Base-by-base conservation (phyloP, 345 rosid species). In the Litchi chinensis region DNA sequence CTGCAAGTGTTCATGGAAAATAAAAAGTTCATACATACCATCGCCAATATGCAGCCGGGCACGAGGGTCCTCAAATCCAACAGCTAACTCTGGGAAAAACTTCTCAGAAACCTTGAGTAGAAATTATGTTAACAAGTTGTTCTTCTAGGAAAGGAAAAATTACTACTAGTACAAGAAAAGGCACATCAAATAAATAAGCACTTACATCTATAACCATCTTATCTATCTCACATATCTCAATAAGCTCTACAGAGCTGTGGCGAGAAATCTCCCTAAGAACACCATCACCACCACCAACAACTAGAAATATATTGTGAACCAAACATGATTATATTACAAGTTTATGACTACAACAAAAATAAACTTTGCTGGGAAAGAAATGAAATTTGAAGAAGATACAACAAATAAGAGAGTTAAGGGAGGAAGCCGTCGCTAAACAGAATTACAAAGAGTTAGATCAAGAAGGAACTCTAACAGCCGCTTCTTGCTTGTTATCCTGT, bases 211-310 rank as follows among this genome's bases (percentile, higher is more conserved):
- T 91, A 76, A 96, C 99, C 97, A 96, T 90, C 80, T 84, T 80
- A 89, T 96, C 99, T 81, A 96, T 96, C 89, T 96, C 99, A 83
- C 98, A 96, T 57, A 94, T 96, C 79, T 93, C 98, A 76, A 96
- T 94, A 50, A 60, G 88, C 90, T 96, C 95, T 65, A 94, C 97
- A 60, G 99, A 91, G 73, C 85, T 86, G 68, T 94, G 99, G 64
- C 95, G 95, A 82, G 98, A 85, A 82, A 96, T 85, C 87, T 96
- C 99, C 76, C 95, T 80, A 32, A 96, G 97, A 81, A 94, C 99
- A 59, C 99, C 99, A 80, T 96, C 99, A 81, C 99, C 99, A 62
- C 99, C 99, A 73, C 99, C 99, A 84, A 96, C 98, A 84, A 94
- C 99, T 78, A 96, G 87, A 80, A 94, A 28, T 16, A 0, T 21